These are phyloP conservation scores for Aspergillus sp. DNA, from an alignment of 2,329 filamentous ascomycete species.

Conservation along the genomic window DNA sequence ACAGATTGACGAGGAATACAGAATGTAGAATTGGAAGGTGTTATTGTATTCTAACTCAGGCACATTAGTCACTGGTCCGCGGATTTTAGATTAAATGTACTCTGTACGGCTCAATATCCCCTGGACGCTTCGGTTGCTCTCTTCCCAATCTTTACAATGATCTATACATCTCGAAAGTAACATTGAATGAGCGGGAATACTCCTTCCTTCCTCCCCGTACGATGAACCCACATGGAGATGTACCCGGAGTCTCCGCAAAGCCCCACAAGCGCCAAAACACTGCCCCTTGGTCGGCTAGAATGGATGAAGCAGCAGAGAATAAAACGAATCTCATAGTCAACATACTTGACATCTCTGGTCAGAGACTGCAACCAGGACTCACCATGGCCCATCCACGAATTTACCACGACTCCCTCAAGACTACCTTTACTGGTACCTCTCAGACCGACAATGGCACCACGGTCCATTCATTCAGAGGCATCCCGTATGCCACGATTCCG, in stretches of 20 bases:
- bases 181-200: no score
- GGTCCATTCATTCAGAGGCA: constrained; percentile 24
- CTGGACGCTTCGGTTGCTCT: no score
- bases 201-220: no score
- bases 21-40: no score
- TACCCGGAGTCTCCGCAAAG: constrained; percentile 17
- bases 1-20: no score
- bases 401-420: constrained; percentile 18
- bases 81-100: no score
- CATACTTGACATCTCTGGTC: background rate
- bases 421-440: constrained; percentile 21
- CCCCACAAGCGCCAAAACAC: constrained; percentile 9
- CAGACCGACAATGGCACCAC: constrained; percentile 4
- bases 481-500: constrained; percentile 26
- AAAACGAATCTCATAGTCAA: constrained; percentile 7
- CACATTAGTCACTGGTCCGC: no score
- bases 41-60: no score
- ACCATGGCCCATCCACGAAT: constrained; percentile 18
- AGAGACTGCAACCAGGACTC: background rate
- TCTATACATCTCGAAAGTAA: no score
- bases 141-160: no score
- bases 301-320: constrained; percentile 11
- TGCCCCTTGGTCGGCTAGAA: background rate
- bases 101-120: no score
- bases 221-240: background rate